Base-by-base conservation (phyloP, 2,329 filamentous ascomycete genomes). In the Cercospora sesami region DNA sequence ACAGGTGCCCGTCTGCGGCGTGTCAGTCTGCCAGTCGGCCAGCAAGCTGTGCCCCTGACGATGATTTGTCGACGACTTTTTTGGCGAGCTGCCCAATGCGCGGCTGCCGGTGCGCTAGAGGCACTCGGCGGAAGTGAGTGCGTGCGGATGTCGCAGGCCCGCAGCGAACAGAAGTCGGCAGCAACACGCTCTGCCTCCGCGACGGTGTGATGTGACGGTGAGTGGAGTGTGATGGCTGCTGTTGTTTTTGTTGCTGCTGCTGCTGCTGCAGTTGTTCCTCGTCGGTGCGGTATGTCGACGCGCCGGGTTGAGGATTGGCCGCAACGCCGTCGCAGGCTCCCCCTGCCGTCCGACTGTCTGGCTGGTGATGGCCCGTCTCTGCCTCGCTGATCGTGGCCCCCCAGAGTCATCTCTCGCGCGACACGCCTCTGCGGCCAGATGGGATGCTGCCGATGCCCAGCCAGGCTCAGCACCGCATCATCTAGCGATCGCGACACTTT, bases 81-180 rank as follows among this genome's bases (percentile, higher is more conserved):
- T 57, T 57, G 53, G 53, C 53, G 53, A 57, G 53, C 53, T 57
- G 53, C 53, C 53, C 53, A 31, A 31, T 57, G 53, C 53, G 53
- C 53, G 23, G 26, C 53, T 18, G 53, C 28, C 26, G 53, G 53
- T 28, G 53, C 53, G 53, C 53, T 57, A 57, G 51, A 57, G 23
- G 23, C 51, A 28, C 48, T 10, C 48, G 51, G 21, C 23, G 51
- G 42, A 12, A 9, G 42, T 18, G 42, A n/a, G 45, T 51, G 45
- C 21, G 45, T 18, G 36, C 36, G 45, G 45, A 23, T 21, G 45
- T 21, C 21, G 45, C 45, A 51, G 45, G 18, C 45, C 45, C n/a
- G 45, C 45, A 21, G 36, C 42, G 42, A 48, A 21, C 42, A 48
- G 42, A 18, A 14, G n/a, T 48, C 42, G 42, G 42, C 42, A 48